Conservation (phyloP, 1,284 basidiomycete species). For the Melampsora americana region DNA sequence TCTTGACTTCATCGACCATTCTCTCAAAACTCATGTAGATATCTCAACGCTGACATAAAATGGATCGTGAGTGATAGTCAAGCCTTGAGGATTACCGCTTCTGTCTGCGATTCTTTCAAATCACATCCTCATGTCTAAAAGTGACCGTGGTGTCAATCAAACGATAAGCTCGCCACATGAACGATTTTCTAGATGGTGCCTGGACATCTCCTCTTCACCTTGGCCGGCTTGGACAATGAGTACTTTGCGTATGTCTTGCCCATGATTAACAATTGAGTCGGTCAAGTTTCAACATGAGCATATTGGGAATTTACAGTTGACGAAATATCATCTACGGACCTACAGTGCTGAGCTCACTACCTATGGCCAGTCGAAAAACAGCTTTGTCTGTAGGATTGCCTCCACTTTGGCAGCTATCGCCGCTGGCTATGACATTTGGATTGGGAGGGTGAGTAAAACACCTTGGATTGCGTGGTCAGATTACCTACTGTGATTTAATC, state of each 20-base stretch:
- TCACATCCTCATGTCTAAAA: too few species aligned
- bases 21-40: too few species aligned
- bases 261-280: slow-evolving; percentile 4
- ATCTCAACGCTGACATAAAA: too few species aligned
- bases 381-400: slow-evolving; percentile 24
- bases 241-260: slow-evolving; percentile 13
- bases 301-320: background rate
- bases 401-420: slow-evolving; percentile 36
- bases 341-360: slow-evolving; percentile 30
- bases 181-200: background rate
- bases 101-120: too few species aligned
- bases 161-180: background rate
- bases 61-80: too few species aligned
- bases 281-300: background rate
- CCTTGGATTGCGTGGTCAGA: background rate
- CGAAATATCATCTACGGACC: background rate
- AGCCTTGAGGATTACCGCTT: too few species aligned
- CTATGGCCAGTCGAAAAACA: slow-evolving; percentile 23
- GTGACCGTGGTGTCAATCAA: too few species aligned
- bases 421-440: slow-evolving; percentile 38
- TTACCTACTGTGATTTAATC: background rate
- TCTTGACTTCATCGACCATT: too few species aligned
- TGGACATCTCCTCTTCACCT: slow-evolving; percentile 32
- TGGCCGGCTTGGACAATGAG: slow-evolving; percentile 44
- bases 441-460: slow-evolving; percentile 25